Evolutionary conservation across 1,284 basidiomycete genomes (phyloP).

Genomic region (Puccinia horiana): DNA sequence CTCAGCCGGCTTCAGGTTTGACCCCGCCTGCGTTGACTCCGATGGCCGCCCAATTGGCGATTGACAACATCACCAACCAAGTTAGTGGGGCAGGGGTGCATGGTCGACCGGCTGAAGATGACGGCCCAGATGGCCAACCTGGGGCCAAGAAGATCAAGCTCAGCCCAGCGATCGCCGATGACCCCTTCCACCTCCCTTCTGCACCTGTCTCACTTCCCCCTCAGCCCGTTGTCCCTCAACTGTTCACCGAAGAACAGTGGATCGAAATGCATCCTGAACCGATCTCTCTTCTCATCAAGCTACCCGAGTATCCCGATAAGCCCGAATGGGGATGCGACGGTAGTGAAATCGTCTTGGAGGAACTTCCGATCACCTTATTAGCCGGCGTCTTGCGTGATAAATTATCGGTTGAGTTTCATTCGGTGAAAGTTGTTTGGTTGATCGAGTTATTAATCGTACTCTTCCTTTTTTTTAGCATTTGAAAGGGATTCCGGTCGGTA

Average conservation of each 20-base stretch:
- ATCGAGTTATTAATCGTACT: neutral
- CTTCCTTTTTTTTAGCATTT: slow-evolving; percentile 22
- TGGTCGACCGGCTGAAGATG: slow-evolving; percentile 71
- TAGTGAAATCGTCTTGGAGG: slow-evolving; percentile 70
- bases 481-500: slow-evolving; percentile 44
- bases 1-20: neutral
- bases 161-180: neutral
- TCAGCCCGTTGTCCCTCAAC: slow-evolving; percentile 18
- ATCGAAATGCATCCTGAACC: slow-evolving; percentile 82
- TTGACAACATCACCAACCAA: slow-evolving; percentile 41
- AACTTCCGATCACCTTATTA: slow-evolving; percentile 75
- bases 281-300: slow-evolving; percentile 76
- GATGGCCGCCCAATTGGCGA: slow-evolving; percentile 37
- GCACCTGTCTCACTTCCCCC: slow-evolving; percentile 1
- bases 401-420: slow-evolving; percentile 42
- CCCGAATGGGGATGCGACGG: slow-evolving; percentile 91
- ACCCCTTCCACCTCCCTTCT: neutral
- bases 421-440: neutral
- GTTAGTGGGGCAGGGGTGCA: slow-evolving; percentile 69
- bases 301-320: slow-evolving; percentile 74
- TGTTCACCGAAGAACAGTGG: slow-evolving; percentile 68
- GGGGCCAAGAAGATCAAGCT: slow-evolving; percentile 42
- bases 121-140: slow-evolving; percentile 30
- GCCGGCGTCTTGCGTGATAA: slow-evolving; percentile 84
- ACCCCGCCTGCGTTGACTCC: slow-evolving; percentile 7